Base-by-base conservation (phyloP, 176 grass and related monocot species). In the Thinopyrum elongatum region DNA sequence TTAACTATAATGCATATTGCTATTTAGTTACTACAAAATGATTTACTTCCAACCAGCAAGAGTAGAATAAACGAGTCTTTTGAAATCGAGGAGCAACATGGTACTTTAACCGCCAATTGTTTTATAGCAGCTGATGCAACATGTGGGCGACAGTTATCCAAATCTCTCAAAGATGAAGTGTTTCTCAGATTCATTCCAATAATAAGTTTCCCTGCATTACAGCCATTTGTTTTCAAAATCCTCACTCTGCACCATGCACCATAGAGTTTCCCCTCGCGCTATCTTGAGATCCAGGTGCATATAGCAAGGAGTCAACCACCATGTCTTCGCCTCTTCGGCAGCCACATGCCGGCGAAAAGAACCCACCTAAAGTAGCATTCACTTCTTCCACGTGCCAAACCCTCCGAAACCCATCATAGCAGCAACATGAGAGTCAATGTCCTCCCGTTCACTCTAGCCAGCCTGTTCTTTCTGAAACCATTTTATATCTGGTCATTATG, bases 371-470 rank as follows among this genome's bases (percentile, higher is more conserved):
- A 26, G 61, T 30, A 33, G 5, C 1, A 2, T 30, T 93, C 84
- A 91, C 59, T 97, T 94, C 70, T 97, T 94, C 1, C 88, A 92
- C 31, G 84, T 86, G 38, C 86, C 49, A 35, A 97, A 97, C 31
- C 88, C 88, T 28, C 86, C 81, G 12, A 38, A 94, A 79, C 90
- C 92, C 92, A 97, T 62, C 60, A 13, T 10, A 61, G n/a, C 9
- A 4, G 9, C 22, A 62, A 26, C 60, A 62, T 38, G 4, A 23
- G 58, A 9, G 58, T 61, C 58, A 61, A 25, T 61, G n/a, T 11
- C n/a, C 22, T 61, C 58, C 1, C 2, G n/a, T 61, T 11, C 8
- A 61, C 36, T 38, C 36, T 38, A 1, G 36, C 36, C 8, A 38
- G 36, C 8, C 8, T 38, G 10, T 1, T 1, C 39, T 41, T 41